Evolutionary conservation across 768 basidiomycete genomes (phyloP).

Genomic region (Pleurotus tuoliensis): DNA sequence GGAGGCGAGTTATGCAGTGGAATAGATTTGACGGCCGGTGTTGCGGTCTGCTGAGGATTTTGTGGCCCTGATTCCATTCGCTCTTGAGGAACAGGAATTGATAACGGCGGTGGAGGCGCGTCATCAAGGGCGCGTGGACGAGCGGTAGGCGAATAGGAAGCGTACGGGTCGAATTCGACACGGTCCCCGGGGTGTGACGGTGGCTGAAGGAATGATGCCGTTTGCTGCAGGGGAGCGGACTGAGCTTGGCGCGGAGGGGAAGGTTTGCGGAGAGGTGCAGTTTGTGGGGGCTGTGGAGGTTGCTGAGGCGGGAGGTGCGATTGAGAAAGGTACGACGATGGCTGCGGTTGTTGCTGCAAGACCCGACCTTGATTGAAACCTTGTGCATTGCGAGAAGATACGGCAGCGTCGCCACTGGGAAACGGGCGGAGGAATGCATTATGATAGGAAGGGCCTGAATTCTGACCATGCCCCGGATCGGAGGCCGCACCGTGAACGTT

Average conservation of each 20-base stretch:
- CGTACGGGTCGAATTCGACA: slow-evolving; percentile 5
- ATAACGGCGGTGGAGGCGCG: background rate
- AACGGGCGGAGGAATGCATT: too few relatives aligned
- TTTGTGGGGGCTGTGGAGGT: background rate
- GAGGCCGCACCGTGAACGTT: background rate
- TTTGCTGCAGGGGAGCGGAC: background rate
- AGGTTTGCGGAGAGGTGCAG: background rate
- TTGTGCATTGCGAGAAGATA: too few relatives aligned
- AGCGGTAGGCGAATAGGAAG: slow-evolving; percentile 2
- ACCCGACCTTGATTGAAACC: background rate
- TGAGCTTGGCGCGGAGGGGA: background rate
- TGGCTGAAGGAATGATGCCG: background rate
- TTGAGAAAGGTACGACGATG: background rate
- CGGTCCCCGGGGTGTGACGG: background rate
- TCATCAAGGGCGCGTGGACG: background rate
- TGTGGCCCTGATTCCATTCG: background rate
- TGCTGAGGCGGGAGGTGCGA: background rate
- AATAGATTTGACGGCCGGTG: background rate
- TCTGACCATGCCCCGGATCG: background rate
- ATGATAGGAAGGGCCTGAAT: background rate
- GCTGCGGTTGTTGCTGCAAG: background rate
- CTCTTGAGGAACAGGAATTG: background rate
- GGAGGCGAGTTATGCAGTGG: background rate
- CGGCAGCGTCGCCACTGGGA: too few relatives aligned
- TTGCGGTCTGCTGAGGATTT: background rate